Evolutionary conservation across 345 rosid species (phyloP), one percentile per base, ranked within the genome.

Genomic region (Laguncularia racemosa): DNA sequence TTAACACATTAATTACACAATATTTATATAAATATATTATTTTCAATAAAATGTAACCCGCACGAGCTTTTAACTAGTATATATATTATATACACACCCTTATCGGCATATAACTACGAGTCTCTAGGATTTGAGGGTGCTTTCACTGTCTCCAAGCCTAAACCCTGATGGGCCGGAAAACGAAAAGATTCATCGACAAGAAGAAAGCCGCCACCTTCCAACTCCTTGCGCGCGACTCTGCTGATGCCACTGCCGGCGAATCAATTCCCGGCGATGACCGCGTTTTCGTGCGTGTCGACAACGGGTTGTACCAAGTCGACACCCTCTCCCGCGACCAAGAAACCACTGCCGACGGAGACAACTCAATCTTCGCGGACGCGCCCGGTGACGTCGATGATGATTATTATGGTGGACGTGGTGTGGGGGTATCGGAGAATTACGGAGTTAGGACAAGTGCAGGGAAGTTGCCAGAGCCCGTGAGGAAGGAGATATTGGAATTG

Each of bases 121-220:
- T n/a, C n/a, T n/a, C n/a, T n/a, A n/a, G n/a, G n/a, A n/a, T n/a
- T n/a, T n/a, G n/a, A 23, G 28, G 5, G 28, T 23, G 28, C 28
- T n/a, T 9, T 4, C 40, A n/a, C n/a, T 33, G 9, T 33, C 40
- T 33, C 10, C 4, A 33, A 33, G 9, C 40, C 28, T 33, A 33
- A 33, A 33, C 40, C 40, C 40, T 33, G 52, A 89, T 86, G 95
- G 95, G 95, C 47, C 81, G 58, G 57, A 75, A 70, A 77, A 56
- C 73, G 64, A 87, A 91, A 88, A 86, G 83, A 74, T 93, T 93
- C 65, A 83, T 89, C 51, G 96, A 87, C 72, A 93, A 93, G 83
- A 89, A 84, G 66, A 87, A 75, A 56, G 73, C 97, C 0, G 91
- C 91, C 44, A 85, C 97, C 14, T 93, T 87, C 75, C 96, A 84